Conservation (phyloP, 495 filamentous ascomycete genomes). For the Cryomyces minteri region DNA sequence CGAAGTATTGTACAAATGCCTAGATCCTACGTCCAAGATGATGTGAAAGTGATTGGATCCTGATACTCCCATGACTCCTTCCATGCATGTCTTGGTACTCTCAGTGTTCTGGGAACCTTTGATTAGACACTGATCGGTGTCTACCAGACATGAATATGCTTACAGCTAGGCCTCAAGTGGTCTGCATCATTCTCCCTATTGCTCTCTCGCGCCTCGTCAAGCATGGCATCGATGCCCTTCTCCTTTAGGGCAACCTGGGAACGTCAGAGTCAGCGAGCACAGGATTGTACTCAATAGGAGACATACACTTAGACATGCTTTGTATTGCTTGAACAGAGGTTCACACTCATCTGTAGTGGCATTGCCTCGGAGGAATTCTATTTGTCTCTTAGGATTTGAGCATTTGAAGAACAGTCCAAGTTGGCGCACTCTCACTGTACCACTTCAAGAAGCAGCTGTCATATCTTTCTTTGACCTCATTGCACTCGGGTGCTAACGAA, state of each 20-base stretch:
- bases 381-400: constrained; percentile 1
- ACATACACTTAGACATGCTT: constrained; percentile 57
- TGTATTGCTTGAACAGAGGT: constrained; percentile 69
- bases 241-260: constrained; percentile 61
- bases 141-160: too few relatives aligned
- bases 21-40: too few relatives aligned
- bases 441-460: constrained; percentile 89
- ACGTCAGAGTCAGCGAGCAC: background rate
- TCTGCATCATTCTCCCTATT: constrained; percentile 64
- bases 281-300: background rate
- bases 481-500: constrained; percentile 41
- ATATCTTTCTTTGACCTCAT: constrained; percentile 85
- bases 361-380: constrained; percentile 73
- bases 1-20: too few relatives aligned
- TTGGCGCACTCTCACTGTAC: constrained; percentile 76
- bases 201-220: constrained; percentile 68
- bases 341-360: constrained; percentile 70
- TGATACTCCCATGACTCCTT: too few relatives aligned
- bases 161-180: constrained; percentile 30
- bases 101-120: background rate
- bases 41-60: too few relatives aligned
- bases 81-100: background rate
- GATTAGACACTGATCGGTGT: too few relatives aligned
- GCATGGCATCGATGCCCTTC: constrained; percentile 66
- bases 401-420: background rate